phyloP scores from a whole-genome alignment of 2,329 filamentous ascomycete genomes.

The Colletotrichum endophyticum region DNA sequence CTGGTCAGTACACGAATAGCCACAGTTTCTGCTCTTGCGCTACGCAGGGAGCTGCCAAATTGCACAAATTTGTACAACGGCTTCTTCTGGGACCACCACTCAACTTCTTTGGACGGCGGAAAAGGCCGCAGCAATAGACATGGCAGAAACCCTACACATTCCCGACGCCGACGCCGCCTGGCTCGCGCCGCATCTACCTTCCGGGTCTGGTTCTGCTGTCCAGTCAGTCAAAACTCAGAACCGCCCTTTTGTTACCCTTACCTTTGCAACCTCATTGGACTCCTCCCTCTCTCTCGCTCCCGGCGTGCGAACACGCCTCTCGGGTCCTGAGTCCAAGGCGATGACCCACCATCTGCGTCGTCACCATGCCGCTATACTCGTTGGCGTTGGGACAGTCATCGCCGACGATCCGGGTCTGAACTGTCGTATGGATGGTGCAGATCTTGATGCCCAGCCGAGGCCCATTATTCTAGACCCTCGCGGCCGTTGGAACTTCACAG shows the following conservation, averaged over 20 bases:
- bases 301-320: constrained; percentile 81
- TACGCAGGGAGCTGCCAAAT: background rate
- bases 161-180: constrained; percentile 28
- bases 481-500: constrained; percentile 71
- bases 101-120: background rate
- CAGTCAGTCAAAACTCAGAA: background rate
- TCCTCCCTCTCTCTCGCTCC: constrained; percentile 77
- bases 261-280: constrained; percentile 91
- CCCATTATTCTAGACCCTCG: constrained; percentile 84
- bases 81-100: background rate
- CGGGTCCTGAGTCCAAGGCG: constrained; percentile 81
- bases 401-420: constrained; percentile 88
- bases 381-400: constrained; percentile 84
- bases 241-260: constrained; percentile 73
- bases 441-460: constrained; percentile 68
- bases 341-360: constrained; percentile 94
- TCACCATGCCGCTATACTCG: constrained; percentile 81
- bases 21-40: constrained; percentile 4
- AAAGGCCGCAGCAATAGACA: constrained; percentile 8
- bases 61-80: background rate
- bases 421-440: constrained; percentile 70
- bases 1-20: constrained; percentile 1
- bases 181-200: constrained; percentile 33
- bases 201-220: background rate
- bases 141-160: constrained; percentile 27